Evolutionary conservation across 768 basidiomycete species (phyloP).

Genomic region (Strobilomyces echinocephalus): DNA sequence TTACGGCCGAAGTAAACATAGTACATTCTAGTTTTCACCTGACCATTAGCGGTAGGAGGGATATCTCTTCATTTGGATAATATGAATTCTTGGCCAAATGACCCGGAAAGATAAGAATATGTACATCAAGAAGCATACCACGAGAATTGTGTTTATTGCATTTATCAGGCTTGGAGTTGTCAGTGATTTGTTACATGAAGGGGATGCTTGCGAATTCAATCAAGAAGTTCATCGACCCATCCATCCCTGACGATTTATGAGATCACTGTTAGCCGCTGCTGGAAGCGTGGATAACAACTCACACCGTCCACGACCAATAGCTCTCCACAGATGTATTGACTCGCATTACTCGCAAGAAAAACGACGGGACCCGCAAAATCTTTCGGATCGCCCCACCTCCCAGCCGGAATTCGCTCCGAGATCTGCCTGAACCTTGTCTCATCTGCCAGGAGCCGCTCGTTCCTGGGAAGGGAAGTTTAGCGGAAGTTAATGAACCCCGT

Average conservation of each 20-base stretch:
- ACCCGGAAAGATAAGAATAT: constrained; percentile 5
- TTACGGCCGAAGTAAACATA: neutral
- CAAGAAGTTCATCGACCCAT: constrained; percentile 43
- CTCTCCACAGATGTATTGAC: constrained; percentile 68
- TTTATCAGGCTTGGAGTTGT: neutral
- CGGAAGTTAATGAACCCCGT: constrained; percentile 5
- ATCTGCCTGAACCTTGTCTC: constrained; percentile 60
- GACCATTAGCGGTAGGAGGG: constrained; percentile 1
- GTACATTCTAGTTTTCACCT: neutral
- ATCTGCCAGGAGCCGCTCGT: constrained; percentile 58
- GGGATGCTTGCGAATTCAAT: constrained; percentile 1
- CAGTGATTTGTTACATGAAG: constrained; percentile 1
- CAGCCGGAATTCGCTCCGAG: constrained; percentile 65
- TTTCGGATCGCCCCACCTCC: constrained; percentile 59
- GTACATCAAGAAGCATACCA: constrained; percentile 15
- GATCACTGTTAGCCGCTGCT: neutral
- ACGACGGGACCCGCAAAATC: constrained; percentile 68
- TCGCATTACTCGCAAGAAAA: constrained; percentile 60
- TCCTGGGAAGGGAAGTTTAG: constrained; percentile 40
- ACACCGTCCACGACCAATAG: constrained; percentile 65
- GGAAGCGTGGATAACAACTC: constrained; percentile 25
- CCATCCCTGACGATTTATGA: constrained; percentile 42
- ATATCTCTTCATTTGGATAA: constrained; percentile 5
- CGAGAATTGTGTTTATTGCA: constrained; percentile 1
- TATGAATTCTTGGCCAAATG: constrained; percentile 3